A percentile compares a stretch with the other conserved stretches of the same genome.
Conservation (phyloP, 257 asterid species). For the Nicotiana noctiflora region DNA sequence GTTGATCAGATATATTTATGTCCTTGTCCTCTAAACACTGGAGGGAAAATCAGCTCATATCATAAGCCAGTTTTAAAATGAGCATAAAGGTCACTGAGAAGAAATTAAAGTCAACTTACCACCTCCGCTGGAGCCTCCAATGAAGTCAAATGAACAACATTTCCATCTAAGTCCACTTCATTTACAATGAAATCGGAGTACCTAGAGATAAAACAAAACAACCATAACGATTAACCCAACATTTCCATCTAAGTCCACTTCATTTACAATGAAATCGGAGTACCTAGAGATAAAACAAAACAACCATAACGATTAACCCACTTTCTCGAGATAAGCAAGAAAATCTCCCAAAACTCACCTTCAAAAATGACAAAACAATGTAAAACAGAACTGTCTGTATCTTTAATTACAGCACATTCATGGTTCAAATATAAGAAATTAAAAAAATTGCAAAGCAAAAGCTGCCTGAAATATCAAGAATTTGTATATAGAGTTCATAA, state of each 20-base stretch:
- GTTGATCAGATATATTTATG: slow-evolving; percentile 36
- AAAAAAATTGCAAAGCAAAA: neutral
- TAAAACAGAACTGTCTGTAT: neutral
- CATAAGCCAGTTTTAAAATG: neutral
- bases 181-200: slow-evolving; percentile 94
- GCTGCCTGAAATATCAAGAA: neutral
- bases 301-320: slow-evolving; percentile 6
- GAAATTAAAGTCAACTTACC: slow-evolving; percentile 7
- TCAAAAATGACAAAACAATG: neutral
- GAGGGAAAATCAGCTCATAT: slow-evolving; percentile 15
- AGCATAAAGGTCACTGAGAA: neutral
- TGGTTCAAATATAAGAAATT: neutral
- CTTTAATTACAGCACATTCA: neutral
- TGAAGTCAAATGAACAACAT: slow-evolving; percentile 67
- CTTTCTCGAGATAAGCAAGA: neutral
- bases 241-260: slow-evolving; percentile 80
- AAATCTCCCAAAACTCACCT: neutral
- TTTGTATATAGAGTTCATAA: neutral
- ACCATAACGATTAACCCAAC: slow-evolving; percentile 39
- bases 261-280: slow-evolving; percentile 93
- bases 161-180: slow-evolving; percentile 86
- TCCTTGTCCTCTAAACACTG: slow-evolving; percentile 57
- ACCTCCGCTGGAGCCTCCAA: slow-evolving; percentile 76
- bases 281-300: slow-evolving; percentile 43
- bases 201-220: slow-evolving; percentile 33